phyloP scores from a whole-genome alignment of 306 rosid species.

The Cajanus cajan region DNA sequence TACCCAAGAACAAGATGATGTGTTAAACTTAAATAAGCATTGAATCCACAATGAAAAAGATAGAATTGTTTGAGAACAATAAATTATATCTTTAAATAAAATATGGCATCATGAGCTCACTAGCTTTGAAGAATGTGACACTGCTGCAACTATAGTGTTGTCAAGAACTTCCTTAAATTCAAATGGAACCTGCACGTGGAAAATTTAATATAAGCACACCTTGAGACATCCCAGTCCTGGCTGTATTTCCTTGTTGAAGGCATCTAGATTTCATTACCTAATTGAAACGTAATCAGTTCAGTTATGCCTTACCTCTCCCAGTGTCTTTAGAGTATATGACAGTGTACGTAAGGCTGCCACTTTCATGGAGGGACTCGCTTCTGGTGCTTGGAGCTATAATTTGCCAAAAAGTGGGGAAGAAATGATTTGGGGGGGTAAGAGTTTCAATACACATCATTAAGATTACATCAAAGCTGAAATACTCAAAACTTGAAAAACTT shows the following conservation, averaged over 20 bases:
- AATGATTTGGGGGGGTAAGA: not conserved
- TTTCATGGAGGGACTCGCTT: constrained; percentile 81
- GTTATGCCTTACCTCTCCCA: constrained; percentile 75
- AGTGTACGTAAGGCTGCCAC: constrained; percentile 81
- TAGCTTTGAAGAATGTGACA: constrained; percentile 83
- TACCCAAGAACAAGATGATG: constrained; percentile 10
- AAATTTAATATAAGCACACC: constrained; percentile 32
- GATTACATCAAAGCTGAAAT: constrained; percentile 3
- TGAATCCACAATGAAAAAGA: constrained; percentile 16
- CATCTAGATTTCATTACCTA: constrained; percentile 1
- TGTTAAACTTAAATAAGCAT: constrained; percentile 8
- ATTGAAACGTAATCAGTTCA: constrained; percentile 3
- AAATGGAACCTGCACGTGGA: constrained; percentile 71
- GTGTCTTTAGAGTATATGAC: constrained; percentile 75
- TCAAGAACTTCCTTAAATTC: constrained; percentile 95
- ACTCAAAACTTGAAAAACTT: constrained; percentile 9
- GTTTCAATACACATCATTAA: not conserved
- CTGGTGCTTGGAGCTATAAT: constrained; percentile 72
- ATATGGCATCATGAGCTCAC: constrained; percentile 50
- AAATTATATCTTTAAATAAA: not conserved
- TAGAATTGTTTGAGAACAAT: not conserved
- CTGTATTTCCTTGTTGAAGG: not conserved
- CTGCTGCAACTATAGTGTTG: constrained; percentile 78
- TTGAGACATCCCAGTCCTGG: not conserved
- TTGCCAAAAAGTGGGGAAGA: constrained; percentile 23